A percentile compares a stretch with the other conserved stretches of the same genome.
phyloP scores from a whole-genome alignment of 495 filamentous ascomycete genomes.

The Aspergillus homomorphus region DNA sequence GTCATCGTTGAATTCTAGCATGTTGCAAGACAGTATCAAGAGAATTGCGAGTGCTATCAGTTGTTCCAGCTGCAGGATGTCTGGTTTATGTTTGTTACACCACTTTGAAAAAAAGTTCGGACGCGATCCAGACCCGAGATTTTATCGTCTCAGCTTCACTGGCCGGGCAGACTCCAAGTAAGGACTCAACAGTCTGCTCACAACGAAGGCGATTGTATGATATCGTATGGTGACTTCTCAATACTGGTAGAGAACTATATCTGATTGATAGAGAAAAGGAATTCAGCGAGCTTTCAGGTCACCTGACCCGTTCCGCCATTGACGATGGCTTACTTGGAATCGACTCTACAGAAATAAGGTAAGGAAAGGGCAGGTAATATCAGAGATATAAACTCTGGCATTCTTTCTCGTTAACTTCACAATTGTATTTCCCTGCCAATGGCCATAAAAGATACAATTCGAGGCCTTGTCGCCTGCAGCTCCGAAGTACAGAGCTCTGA shows the following conservation, averaged over 20 bases:
- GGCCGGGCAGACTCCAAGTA: too few relatives aligned
- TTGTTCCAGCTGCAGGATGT: neutral
- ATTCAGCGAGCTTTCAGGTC: neutral
- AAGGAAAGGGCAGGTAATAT: too few relatives aligned
- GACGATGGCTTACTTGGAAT: neutral
- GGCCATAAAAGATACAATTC: neutral
- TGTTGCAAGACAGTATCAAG: slow-evolving; percentile 19
- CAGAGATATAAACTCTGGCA: too few relatives aligned
- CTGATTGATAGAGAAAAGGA: neutral
- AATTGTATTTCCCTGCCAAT: too few relatives aligned
- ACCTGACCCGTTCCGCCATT: neutral
- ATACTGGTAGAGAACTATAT: neutral
- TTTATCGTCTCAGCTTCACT: neutral
- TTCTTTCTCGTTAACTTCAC: too few relatives aligned
- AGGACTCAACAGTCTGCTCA: too few relatives aligned
- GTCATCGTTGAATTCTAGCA: slow-evolving; percentile 57
- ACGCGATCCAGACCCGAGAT: neutral
- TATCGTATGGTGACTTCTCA: neutral
- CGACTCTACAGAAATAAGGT: neutral
- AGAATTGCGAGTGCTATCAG: neutral
- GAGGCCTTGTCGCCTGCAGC: too few relatives aligned
- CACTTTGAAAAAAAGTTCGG: neutral
- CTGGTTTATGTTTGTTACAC: neutral
- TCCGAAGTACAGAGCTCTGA: neutral
- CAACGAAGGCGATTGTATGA: neutral